Base-by-base conservation (phyloP, 495 filamentous ascomycete genomes). In the Tuber aestivum region DNA sequence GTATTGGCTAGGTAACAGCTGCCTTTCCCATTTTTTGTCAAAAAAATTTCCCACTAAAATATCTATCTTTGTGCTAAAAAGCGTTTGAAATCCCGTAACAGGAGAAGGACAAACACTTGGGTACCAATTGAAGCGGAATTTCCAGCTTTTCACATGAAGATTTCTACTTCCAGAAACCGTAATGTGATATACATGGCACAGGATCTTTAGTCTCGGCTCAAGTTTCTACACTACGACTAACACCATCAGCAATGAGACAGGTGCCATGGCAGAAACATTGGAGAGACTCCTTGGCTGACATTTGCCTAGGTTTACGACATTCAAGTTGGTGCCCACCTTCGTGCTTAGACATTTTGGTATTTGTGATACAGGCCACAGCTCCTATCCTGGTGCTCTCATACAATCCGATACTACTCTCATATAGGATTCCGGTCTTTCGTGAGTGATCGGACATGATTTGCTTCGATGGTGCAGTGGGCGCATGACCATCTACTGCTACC, bases 391-490 rank as follows among this genome's bases (percentile, higher is more conserved):
- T 7, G n/a, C 14, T 10, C 56, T 35, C 27, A 65, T 16, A 61
- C 14, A 65, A 35, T 65, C 56, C 32, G 14, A 65, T 65, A 12
- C 27, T 35, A 20, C 12, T 65, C 56, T 35, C 56, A 65, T 27
- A 61, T 65, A 3, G 3, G 56, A 65, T 32, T 14, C 32, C 14
- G 12, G 56, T 16, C 27, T 18, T 65, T 35, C 12, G 35, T 65
- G 56, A 65, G 56, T 65, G 56, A 65, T 65, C 56, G 27, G 56
- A 35, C 27, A 65, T 65, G 56, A 65, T 65, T 18, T 65, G 56
- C 27, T 35, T 65, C 56, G 12, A 32, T 35, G 56, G 27, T 35
- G 10, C 27, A 35, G 35, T 32, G 56, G 56, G 56, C 56, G 56
- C 56, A 65, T 65, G 56, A 65, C 56, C 56, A 65, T 18, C 56